Conservation (phyloP, 176 grass and related monocot genomes). For the Tuctoria greenei region DNA sequence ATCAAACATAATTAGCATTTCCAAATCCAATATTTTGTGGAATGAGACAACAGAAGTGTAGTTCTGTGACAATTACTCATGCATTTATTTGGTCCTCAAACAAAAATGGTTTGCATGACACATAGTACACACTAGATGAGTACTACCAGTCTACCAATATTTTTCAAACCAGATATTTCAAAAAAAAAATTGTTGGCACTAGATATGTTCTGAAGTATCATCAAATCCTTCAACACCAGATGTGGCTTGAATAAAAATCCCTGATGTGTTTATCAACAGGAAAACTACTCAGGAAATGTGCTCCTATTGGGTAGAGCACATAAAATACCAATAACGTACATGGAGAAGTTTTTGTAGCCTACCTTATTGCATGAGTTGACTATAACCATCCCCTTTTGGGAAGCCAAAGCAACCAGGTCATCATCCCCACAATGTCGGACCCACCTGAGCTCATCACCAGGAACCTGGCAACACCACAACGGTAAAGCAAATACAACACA, state of each 20-base stretch:
- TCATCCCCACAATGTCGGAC: constrained; percentile 73
- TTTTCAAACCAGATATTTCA: background rate
- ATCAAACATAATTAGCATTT: background rate
- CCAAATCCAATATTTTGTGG: constrained; percentile 15
- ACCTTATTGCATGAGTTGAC: constrained; percentile 93
- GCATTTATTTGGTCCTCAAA: background rate
- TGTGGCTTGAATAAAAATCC: constrained; percentile 9
- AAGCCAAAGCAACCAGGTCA: constrained; percentile 89
- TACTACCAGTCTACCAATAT: background rate
- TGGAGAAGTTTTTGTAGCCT: constrained; percentile 20
- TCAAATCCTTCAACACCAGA: background rate
- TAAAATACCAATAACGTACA: constrained; percentile 18
- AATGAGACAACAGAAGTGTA: background rate
- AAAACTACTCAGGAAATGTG: background rate
- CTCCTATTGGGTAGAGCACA: background rate
- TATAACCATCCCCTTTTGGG: constrained; percentile 84
- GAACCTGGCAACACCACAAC: constrained; percentile 65
- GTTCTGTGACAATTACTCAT: background rate
- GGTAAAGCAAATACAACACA: constrained; percentile 13
- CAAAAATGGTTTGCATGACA: background rate
- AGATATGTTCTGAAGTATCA: background rate
- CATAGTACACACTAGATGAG: background rate
- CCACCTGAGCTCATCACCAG: constrained; percentile 88
- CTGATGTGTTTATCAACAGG: background rate
- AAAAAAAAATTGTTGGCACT: background rate